Base-by-base conservation (phyloP, 176 grass and related monocot genomes). In the Raddia distichophylla region DNA sequence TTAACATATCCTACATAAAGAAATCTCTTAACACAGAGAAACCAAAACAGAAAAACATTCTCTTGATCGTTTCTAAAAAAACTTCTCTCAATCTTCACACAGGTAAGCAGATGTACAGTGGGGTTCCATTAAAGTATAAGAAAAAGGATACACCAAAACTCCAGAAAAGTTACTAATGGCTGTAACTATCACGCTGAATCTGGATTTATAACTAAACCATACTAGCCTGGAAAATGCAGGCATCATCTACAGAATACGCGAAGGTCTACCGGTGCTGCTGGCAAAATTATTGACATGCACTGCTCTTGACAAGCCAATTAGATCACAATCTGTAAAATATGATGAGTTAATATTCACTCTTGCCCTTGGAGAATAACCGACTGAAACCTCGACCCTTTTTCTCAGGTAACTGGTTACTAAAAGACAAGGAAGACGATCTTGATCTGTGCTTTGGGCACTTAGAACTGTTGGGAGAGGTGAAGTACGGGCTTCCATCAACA, bases 301-400 rank as follows among this genome's bases (percentile, higher is more conserved):
- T 43, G 15, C 42, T 56, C 10, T 57, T 4, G 15, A 34, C 22
- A 66, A 89, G 74, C 42, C 48, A 66, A 34, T 49, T 57, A 40
- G 20, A 55, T 16, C 60, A 62, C 10, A 2, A 62, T 33, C 27
- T 61, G 59, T 61, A 61, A 12, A 61, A 32, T 61, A 33, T 62
- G 55, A 57, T 57, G 0, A 44, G 59, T 45, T 60, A 93, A 42
- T 58, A 74, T 78, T 99, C 76, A 59, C 67, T 77, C 83, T 83
- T 91, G 32, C 77, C 89, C 84, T 99, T 99, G 16, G 91, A 84
- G 76, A 99, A 99, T 82, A 99, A 95, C 67, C 93, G 84, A 62
- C 88, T 92, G 73, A 97, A 92, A 64, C 92, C 90, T 18, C 92
- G 90, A 42, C 66, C 89, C 5, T 94, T 75, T 76, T 90, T 97